These are phyloP conservation scores for Chaetomiaceae sp. DNA, from an alignment of 2,329 filamentous ascomycete species.

Conservation along the genomic window DNA sequence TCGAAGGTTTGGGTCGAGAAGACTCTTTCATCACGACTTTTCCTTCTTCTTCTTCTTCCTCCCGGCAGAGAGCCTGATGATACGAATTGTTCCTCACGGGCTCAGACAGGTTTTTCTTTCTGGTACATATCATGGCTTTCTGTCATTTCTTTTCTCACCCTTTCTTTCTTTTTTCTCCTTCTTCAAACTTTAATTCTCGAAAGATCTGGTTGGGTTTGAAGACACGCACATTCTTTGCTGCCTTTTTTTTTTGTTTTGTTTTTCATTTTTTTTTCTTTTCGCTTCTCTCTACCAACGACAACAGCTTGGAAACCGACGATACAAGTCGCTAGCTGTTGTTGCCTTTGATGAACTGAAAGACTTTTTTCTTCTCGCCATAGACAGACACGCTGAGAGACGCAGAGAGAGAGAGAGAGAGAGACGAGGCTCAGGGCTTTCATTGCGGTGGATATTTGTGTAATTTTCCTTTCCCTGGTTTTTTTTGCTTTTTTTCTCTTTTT, in stretches of 20 bases:
- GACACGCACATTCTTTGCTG: neutral
- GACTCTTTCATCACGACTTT: no score
- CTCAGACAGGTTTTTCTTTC: neutral
- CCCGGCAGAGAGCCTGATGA: neutral
- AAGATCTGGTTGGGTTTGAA: slow-evolving; percentile 1
- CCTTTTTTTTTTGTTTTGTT: neutral
- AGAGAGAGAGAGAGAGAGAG: slow-evolving; percentile 15
- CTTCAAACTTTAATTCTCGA: slow-evolving; percentile 9
- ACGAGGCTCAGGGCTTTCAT: slow-evolving; percentile 14
- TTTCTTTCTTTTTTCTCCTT: slow-evolving; percentile 17
- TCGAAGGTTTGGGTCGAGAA: no score
- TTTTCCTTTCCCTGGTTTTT: no score
- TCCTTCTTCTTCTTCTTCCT: slow-evolving; percentile 23
- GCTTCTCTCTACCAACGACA: neutral
- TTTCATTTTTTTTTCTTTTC: neutral
- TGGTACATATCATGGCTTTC: neutral
- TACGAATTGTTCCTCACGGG: neutral
- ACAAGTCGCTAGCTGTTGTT: slow-evolving; percentile 7
- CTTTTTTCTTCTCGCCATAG: slow-evolving; percentile 11
- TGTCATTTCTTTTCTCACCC: slow-evolving; percentile 8
- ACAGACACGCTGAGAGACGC: slow-evolving; percentile 20
- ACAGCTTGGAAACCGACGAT: no score
- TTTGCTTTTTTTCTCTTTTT: no score
- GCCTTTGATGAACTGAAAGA: slow-evolving; percentile 17
- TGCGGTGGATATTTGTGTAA: slow-evolving; percentile 6